phyloP scores from a whole-genome alignment of 371 early-diverging fungal species.

The Mortierella sp. region DNA sequence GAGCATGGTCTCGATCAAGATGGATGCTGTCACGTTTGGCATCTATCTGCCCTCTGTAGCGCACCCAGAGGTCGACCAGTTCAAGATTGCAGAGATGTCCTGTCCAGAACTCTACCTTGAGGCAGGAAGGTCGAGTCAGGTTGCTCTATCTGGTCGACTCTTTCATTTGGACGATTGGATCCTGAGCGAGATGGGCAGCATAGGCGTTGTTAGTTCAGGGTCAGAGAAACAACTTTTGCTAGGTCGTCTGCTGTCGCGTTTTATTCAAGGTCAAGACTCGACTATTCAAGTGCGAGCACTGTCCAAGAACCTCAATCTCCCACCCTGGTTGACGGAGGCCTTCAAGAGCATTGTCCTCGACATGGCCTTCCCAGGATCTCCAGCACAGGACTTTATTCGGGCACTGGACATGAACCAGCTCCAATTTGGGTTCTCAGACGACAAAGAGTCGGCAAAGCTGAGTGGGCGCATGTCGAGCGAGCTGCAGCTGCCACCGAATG shows the following conservation, averaged over 20 bases:
- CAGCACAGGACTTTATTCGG: conserved; percentile 43
- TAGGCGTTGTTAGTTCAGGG: neutral
- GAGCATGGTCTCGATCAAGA: conserved; percentile 26
- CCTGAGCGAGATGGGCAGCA: neutral
- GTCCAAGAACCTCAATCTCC: conserved; percentile 32
- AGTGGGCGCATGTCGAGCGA: conserved; percentile 36
- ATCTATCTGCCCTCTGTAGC: conserved; percentile 41
- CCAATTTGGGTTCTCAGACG: conserved; percentile 36
- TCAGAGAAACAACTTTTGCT: conserved; percentile 51
- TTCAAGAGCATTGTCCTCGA: conserved; percentile 38
- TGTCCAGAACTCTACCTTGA: conserved; percentile 29
- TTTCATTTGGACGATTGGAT: conserved; percentile 55
- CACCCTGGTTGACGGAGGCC: conserved; percentile 37
- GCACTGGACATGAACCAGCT: conserved; percentile 39
- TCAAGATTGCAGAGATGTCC: conserved; percentile 47
- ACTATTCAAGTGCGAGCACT: conserved; percentile 48
- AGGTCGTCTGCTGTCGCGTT: conserved; percentile 39
- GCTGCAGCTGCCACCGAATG: conserved; percentile 48
- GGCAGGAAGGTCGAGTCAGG: conserved; percentile 31
- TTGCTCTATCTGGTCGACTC: conserved; percentile 39
- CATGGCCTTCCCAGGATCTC: conserved; percentile 53
- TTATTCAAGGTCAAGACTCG: conserved; percentile 49
- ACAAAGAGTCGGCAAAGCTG: conserved; percentile 25
- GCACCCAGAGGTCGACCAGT: conserved; percentile 39
- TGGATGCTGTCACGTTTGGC: conserved; percentile 50